A percentile compares a stretch with the other conserved stretches of the same genome.
These are phyloP conservation scores for Stropharia rugosoannulata DNA, from an alignment of 768 basidiomycete genomes.

Conservation along the genomic window DNA sequence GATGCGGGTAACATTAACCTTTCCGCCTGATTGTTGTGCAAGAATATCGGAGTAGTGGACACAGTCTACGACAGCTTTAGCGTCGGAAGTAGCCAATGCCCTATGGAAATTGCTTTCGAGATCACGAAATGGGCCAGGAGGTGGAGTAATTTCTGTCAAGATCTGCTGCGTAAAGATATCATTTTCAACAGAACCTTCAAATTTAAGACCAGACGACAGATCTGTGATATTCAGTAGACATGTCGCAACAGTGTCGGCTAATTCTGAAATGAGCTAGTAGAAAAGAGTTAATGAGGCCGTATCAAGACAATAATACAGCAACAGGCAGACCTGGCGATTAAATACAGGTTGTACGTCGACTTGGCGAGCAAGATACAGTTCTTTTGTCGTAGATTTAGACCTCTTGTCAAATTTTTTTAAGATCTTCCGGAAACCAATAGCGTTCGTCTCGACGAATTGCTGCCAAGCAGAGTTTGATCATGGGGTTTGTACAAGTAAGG, in stretches of 20 bases:
- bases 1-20: constrained; percentile 80
- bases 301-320: background rate
- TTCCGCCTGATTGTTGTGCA: constrained; percentile 56
- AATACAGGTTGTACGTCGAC: constrained; percentile 99
- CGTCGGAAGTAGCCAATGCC: constrained; percentile 65
- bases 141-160: constrained; percentile 55
- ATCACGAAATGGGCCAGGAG: constrained; percentile 79
- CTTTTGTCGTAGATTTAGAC: constrained; percentile 92
- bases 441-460: constrained; percentile 98
- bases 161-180: constrained; percentile 77
- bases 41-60: constrained; percentile 70
- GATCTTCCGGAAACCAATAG: constrained; percentile 94
- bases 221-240: constrained; percentile 81
- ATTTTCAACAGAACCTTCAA: constrained; percentile 76
- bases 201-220: constrained; percentile 69
- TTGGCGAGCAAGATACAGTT: constrained; percentile 92
- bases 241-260: constrained; percentile 88
- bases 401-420: constrained; percentile 99
- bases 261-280: constrained; percentile 84
- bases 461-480: constrained; percentile 27
- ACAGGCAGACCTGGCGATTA: constrained; percentile 77
- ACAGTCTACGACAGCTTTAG: constrained; percentile 62
- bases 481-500: background rate
- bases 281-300: constrained; percentile 3
- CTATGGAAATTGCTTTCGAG: constrained; percentile 85